Evolutionary conservation across 176 grass and related monocot species (phyloP).

Genomic region (Oryza rufipogon): DNA sequence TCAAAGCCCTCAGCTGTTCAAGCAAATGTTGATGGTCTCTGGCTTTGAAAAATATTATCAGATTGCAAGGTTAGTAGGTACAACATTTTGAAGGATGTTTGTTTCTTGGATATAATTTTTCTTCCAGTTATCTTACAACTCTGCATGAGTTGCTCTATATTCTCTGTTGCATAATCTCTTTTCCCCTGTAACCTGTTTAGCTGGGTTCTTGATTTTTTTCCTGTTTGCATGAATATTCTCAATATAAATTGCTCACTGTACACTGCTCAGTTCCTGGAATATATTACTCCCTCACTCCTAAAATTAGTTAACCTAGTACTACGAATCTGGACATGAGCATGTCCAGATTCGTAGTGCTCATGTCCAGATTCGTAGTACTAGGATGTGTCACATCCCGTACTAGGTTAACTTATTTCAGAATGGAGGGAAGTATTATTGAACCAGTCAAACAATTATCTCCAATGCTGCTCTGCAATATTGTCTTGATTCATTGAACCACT

Average conservation of each 20-base stretch:
- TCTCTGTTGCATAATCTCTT: not conserved
- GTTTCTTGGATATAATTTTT: slow-evolving; percentile 18
- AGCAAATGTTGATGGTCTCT: slow-evolving; percentile 99
- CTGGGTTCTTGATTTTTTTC: slow-evolving; percentile 18
- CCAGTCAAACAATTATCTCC: slow-evolving; percentile 7
- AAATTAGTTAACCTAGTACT: no score
- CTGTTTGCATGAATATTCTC: not conserved
- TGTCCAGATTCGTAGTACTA: no score
- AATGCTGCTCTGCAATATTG: slow-evolving; percentile 13
- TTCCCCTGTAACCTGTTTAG: not conserved
- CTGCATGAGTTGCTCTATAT: slow-evolving; percentile 5
- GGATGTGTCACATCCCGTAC: no score
- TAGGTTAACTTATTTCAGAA: no score
- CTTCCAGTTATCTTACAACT: slow-evolving; percentile 21
- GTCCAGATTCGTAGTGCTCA: no score
- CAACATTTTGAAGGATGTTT: slow-evolving; percentile 26
- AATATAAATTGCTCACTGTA: slow-evolving; percentile 9
- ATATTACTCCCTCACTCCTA: not conserved
- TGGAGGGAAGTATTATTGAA: not conserved
- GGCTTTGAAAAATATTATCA: slow-evolving; percentile 99
- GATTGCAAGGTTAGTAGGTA: slow-evolving; percentile 72
- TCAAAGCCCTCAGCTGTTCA: slow-evolving; percentile 99
- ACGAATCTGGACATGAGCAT: no score
- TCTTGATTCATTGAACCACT: slow-evolving; percentile 30
- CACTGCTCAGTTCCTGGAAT: slow-evolving; percentile 16